Evolutionary conservation across 129 eudicot species (phyloP), one percentile per base, ranked within the genome.

Genomic region (Arctium lappa): DNA sequence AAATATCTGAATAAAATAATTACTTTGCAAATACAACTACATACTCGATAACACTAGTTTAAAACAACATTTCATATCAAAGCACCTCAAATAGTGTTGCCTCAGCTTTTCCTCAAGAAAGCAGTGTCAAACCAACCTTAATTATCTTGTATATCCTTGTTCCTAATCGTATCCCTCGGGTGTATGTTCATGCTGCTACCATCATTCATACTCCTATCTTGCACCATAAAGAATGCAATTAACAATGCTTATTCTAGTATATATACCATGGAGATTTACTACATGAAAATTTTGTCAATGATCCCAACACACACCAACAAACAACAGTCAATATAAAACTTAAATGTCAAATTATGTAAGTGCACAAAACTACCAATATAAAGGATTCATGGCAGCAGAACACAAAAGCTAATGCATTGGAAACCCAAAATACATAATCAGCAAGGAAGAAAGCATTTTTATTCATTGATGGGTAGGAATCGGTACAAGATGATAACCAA

Each of bases 401-500:
- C 65, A 60, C 68, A 16, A 32, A 36, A 12, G 9, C 16, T 22
- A 60, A 53, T 53, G 34, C 5, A 34, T 8, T 33, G 62, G 69
- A 40, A 82, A 13, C 39, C 72, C 32, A 22, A 37, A 37, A 11
- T 12, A 71, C 46, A 81, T 42, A 18, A 38, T 53, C 73, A 80
- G 44, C n/a, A 81, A 63, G 18, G 56, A 70, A 29, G 12, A 81
- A 76, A 40, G 11, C 32, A 87, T 42, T 75, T 83, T 81, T 83
- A 89, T 90, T 90, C 79, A 78, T 73, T 73, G 73, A 74, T 48
- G 10, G 42, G 9, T 74, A 82, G 22, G 33, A 39, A 80, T 73
- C 77, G 60, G 81, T 89, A 90, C 91, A 86, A 82, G 60, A 76
- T 46, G 66, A 66, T 77, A 77, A 76, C 77, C 86, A 78, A 77